These are phyloP conservation scores for Petunia axillaris DNA, from an alignment of 257 asterid genomes.

Conservation along the genomic window DNA sequence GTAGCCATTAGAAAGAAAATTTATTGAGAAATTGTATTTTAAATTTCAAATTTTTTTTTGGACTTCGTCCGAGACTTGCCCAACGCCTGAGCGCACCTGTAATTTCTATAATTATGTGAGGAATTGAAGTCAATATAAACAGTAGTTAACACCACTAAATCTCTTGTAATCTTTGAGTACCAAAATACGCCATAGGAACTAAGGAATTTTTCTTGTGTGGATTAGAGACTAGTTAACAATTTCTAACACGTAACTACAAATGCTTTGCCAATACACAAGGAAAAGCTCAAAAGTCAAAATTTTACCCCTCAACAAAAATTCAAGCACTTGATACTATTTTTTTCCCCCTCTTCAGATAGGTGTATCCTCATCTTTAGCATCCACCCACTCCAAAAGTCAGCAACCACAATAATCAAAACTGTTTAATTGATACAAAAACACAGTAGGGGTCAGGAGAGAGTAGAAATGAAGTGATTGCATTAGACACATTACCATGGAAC, in stretches of 20 bases:
- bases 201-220: background rate
- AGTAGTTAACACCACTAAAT: no score
- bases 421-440: conserved; percentile 11
- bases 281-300: background rate
- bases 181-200: background rate
- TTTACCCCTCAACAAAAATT: background rate
- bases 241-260: background rate
- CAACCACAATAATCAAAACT: conserved; percentile 20
- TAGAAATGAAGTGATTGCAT: conserved; percentile 14
- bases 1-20: no score
- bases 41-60: no score
- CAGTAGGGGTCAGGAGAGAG: background rate
- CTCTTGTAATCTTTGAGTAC: no score
- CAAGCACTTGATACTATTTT: background rate
- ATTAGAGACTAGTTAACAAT: background rate
- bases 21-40: no score
- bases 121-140: no score
- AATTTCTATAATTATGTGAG: no score
- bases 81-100: no score
- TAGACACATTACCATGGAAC: conserved; percentile 1
- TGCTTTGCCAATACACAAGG: background rate
- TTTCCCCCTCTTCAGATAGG: background rate
- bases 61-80: no score
- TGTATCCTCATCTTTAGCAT: background rate
- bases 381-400: conserved; percentile 16